Percentiles rank a stretch among this genome's conserved stretches.
phyloP scores from a whole-genome alignment of 441 rosid species.

The Bocquillonia castaneifolia region DNA sequence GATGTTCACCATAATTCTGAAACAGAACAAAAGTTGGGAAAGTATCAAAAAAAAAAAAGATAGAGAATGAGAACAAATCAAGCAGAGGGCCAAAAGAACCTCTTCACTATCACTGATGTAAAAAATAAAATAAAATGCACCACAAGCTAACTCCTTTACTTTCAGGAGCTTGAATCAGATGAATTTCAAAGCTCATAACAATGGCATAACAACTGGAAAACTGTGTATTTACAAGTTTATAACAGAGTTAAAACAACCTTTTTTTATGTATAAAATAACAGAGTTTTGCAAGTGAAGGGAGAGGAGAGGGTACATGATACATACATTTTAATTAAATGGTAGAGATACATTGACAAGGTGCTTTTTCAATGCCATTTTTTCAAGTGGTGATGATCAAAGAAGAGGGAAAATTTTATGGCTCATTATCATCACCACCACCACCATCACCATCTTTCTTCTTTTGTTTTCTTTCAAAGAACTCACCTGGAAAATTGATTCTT shows the following conservation, averaged over 20 bases:
- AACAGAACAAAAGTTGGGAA: slow-evolving; percentile 12
- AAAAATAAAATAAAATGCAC: neutral
- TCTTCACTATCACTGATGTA: slow-evolving; percentile 25
- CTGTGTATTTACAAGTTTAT: slow-evolving; percentile 51
- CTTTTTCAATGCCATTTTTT: slow-evolving; percentile 20
- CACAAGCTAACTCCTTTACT: neutral
- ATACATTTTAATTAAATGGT: slow-evolving; percentile 46
- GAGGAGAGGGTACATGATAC: slow-evolving; percentile 27
- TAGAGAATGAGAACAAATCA: slow-evolving; percentile 17
- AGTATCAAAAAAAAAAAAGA: neutral
- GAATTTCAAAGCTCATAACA: neutral
- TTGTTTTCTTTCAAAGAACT: slow-evolving; percentile 30
- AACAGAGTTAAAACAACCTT: slow-evolving; percentile 32
- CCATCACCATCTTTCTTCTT: slow-evolving; percentile 19
- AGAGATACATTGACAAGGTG: slow-evolving; percentile 34
- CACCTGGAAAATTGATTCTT: slow-evolving; percentile 23
- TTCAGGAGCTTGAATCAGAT: neutral
- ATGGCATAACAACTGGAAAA: slow-evolving; percentile 20
- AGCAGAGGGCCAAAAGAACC: slow-evolving; percentile 17
- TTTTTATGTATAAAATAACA: slow-evolving; percentile 45
- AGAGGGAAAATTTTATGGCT: slow-evolving; percentile 41
- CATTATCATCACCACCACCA: neutral
- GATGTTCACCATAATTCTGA: slow-evolving; percentile 1
- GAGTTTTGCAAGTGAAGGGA: slow-evolving; percentile 19
- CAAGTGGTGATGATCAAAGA: slow-evolving; percentile 22